These are phyloP conservation scores for Epichloe elymi DNA, from an alignment of 2,329 filamentous ascomycete genomes.

Conservation along the genomic window DNA sequence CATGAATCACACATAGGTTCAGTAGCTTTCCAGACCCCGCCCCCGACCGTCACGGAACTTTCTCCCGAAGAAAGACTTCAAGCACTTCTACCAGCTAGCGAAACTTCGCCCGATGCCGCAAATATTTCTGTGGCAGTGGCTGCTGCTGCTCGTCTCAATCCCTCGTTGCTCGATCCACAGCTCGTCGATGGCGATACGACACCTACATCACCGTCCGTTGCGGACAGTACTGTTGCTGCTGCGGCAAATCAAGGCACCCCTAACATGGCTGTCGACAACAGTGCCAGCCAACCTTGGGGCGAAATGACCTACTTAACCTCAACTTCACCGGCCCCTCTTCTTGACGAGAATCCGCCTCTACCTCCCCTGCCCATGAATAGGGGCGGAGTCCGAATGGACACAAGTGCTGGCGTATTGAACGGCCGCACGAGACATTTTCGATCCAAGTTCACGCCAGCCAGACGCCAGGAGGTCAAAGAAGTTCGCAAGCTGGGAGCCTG, in stretches of 20 bases:
- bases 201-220: conserved; percentile 17
- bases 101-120: conserved; percentile 28
- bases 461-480: conserved; percentile 52
- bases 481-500: conserved; percentile 53
- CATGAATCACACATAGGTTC: background rate
- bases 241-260: conserved; percentile 11
- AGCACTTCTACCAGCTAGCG: conserved; percentile 26
- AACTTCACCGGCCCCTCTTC: conserved; percentile 18
- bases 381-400: conserved; percentile 44
- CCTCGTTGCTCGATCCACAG: conserved; percentile 41
- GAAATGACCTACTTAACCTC: conserved; percentile 37
- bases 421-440: conserved; percentile 40
- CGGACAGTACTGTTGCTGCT: conserved; percentile 9
- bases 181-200: conserved; percentile 21
- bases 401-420: conserved; percentile 27
- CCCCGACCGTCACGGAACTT: conserved; percentile 19
- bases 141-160: conserved; percentile 41
- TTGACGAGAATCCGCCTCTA: conserved; percentile 18
- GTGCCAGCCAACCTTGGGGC: conserved; percentile 34
- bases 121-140: conserved; percentile 44
- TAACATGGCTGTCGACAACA: conserved; percentile 11
- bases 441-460: conserved; percentile 41
- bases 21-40: conserved; percentile 13
- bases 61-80: conserved; percentile 38
- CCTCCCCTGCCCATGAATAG: conserved; percentile 18